phyloP scores from a whole-genome alignment of 495 filamentous ascomycete species.

The Aspergillus nanangensis region DNA sequence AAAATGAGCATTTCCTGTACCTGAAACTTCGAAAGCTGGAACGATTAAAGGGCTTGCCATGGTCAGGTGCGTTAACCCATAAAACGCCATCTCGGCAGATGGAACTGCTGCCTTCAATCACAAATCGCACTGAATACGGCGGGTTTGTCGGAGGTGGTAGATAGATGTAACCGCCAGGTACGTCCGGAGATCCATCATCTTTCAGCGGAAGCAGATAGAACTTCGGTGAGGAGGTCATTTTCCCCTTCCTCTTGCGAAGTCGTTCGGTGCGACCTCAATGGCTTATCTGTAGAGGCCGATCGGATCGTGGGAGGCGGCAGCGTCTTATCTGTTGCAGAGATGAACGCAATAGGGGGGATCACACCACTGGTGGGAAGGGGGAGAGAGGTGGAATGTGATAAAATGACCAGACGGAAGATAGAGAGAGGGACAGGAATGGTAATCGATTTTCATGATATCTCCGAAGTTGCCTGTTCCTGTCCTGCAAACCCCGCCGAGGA shows the following conservation, averaged over 20 bases:
- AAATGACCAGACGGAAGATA: not conserved
- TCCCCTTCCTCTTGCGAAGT: not conserved
- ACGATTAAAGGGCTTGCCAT: conserved; percentile 68
- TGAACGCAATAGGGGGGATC: too few species aligned
- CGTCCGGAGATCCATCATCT: conserved; percentile 87
- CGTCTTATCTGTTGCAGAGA: too few species aligned
- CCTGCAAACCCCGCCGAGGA: conserved; percentile 19
- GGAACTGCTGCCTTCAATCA: conserved; percentile 92
- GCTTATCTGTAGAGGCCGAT: too few species aligned
- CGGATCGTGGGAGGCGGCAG: too few species aligned
- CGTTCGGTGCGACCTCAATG: not conserved
- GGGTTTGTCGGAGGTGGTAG: conserved; percentile 69
- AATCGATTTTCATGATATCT: too few species aligned
- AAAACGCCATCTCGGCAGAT: conserved; percentile 90
- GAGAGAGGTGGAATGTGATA: too few species aligned
- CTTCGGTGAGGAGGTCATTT: conserved; percentile 27
- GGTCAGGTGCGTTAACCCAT: conserved; percentile 90
- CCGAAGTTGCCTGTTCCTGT: conserved; percentile 19
- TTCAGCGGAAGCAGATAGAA: conserved; percentile 86
- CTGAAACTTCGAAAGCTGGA: conserved; percentile 78
- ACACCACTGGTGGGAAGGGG: not conserved
- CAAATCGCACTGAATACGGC: conserved; percentile 78
- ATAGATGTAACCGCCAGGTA: conserved; percentile 87
- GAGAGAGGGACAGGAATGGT: conserved; percentile 3
- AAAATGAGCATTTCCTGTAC: conserved; percentile 40